Base-by-base conservation (phyloP, 2,329 filamentous ascomycete genomes). In the Pseudonectria foliicola region DNA sequence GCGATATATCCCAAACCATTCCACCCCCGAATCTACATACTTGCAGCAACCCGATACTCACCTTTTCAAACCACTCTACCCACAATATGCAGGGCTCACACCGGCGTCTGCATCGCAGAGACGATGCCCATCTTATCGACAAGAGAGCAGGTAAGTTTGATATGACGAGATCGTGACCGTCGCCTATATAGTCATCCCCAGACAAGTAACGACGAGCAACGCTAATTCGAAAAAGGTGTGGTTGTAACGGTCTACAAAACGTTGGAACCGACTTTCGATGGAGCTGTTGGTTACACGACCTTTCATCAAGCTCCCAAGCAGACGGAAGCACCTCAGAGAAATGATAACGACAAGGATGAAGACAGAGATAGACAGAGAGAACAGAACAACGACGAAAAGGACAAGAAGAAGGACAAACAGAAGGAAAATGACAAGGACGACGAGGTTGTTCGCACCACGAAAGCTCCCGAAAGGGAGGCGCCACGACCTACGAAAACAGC, bases 221-320 rank as follows among this genome's bases (percentile, higher is more conserved):
- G 18, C 21, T 48, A 33, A 48, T 16, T n/a, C 5, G 14, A 27
- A 6, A 11, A 13, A 45, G 62, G 57, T 13, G 50, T 63, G 27
- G 46, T 59, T 24, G 50, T 48, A 11, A 65, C 62, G 13, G 56
- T 69, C 13, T 68, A 63, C 46, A 58, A 60, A 32, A 70, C 67
- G 25, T 40, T 66, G 51, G 44, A 52, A 6, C 50, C 60, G 10
- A 64, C 57, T 4, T 69, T 69, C 25, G 53, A 57, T 25, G 66
- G 64, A n/a, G 49, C 54, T 6, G 54, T 70, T 36, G 66, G 66
- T 16, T 69, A 63, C 36, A 57, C 57, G 24, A 69, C 65, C 6
- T 31, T 63, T 8, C 49, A 39, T 8, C 25, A 37, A 7, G 42
- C 46, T 14, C 26, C 40, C 5, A 33, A 44, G 29, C 31, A 42